Conservation (phyloP, 2,329 filamentous ascomycete genomes). For the Alternaria ethzedia region DNA sequence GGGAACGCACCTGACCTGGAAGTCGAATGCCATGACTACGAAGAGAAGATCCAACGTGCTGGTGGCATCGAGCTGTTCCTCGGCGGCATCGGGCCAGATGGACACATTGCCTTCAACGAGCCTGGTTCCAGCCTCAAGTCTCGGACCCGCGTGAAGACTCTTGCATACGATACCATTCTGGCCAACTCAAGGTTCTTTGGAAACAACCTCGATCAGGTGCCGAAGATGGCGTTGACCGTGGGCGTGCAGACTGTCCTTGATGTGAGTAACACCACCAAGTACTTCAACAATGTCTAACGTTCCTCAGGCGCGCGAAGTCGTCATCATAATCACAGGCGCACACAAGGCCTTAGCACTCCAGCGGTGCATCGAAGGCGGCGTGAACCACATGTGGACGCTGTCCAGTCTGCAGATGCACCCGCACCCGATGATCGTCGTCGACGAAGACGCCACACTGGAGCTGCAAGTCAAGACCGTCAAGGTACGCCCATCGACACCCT, state of each 20-base stretch:
- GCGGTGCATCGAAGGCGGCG: conserved; percentile 78
- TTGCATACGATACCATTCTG: conserved; percentile 85
- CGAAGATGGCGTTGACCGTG: conserved; percentile 82
- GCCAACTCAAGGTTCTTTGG: conserved; percentile 86
- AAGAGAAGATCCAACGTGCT: conserved; percentile 73
- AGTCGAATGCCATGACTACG: conserved; percentile 79
- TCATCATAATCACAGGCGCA: conserved; percentile 81
- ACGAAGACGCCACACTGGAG: conserved; percentile 70
- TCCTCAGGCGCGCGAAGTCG: conserved; percentile 71
- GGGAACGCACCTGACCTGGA: conserved; percentile 79
- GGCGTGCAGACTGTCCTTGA: conserved; percentile 85
- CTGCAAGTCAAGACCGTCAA: conserved; percentile 54
- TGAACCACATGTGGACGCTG: conserved; percentile 92
- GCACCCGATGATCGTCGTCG: conserved; percentile 81
- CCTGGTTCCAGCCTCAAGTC: conserved; percentile 80
- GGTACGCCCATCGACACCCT: conserved; percentile 21
- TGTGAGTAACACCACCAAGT: conserved; percentile 39
- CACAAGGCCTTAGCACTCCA: conserved; percentile 82
- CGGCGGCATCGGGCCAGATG: conserved; percentile 83
- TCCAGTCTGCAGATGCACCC: conserved; percentile 81
- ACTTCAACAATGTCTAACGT: conserved; percentile 22
- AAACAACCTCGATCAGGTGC: conserved; percentile 75
- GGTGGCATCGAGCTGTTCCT: conserved; percentile 88
- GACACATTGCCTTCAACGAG: conserved; percentile 91
- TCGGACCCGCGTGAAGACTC: conserved; percentile 82